Conservation (phyloP, 2,329 filamentous ascomycete species). For the Diplocarpon mali region DNA sequence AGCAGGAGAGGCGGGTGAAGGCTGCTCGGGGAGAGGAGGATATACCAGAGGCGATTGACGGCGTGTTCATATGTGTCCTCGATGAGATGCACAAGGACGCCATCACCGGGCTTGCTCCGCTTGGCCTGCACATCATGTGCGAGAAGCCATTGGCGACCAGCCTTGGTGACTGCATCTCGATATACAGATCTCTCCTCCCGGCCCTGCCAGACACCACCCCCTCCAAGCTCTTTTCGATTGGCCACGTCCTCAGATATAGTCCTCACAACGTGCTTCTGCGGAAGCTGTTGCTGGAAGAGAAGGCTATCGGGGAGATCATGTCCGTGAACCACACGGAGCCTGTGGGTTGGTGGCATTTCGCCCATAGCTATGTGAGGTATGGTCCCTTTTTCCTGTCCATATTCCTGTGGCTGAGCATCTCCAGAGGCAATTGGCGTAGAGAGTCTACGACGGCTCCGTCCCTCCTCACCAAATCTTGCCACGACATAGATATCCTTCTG, state of each 20-base stretch:
- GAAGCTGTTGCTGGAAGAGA: slow-evolving; percentile 63
- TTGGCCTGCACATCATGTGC: slow-evolving; percentile 76
- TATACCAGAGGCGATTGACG: slow-evolving; percentile 35
- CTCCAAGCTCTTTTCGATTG: slow-evolving; percentile 67
- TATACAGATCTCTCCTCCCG: slow-evolving; percentile 48
- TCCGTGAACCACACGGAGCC: slow-evolving; percentile 89
- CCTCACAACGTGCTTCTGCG: slow-evolving; percentile 83
- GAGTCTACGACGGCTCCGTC: slow-evolving; percentile 67
- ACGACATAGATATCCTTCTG: slow-evolving; percentile 86
- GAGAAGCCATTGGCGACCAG: slow-evolving; percentile 88
- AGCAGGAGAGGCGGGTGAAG: slow-evolving; percentile 47
- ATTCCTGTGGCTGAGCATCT: slow-evolving; percentile 2
- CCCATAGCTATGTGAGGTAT: slow-evolving; percentile 72
- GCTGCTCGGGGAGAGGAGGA: slow-evolving; percentile 35
- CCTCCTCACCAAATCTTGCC: slow-evolving; percentile 87
- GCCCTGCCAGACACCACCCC: slow-evolving; percentile 26
- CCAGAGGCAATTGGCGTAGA: slow-evolving; percentile 81
- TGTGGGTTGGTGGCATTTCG: slow-evolving; percentile 93
- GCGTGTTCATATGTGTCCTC: slow-evolving; percentile 62
- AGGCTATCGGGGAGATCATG: slow-evolving; percentile 71
- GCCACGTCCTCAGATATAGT: slow-evolving; percentile 87
- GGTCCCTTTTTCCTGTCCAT: slow-evolving; percentile 1
- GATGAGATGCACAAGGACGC: slow-evolving; percentile 85
- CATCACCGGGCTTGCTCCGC: slow-evolving; percentile 58
- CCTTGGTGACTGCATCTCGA: slow-evolving; percentile 65